Base-by-base conservation (phyloP, 2,329 filamentous ascomycete species). In the Exophiala sp. region DNA sequence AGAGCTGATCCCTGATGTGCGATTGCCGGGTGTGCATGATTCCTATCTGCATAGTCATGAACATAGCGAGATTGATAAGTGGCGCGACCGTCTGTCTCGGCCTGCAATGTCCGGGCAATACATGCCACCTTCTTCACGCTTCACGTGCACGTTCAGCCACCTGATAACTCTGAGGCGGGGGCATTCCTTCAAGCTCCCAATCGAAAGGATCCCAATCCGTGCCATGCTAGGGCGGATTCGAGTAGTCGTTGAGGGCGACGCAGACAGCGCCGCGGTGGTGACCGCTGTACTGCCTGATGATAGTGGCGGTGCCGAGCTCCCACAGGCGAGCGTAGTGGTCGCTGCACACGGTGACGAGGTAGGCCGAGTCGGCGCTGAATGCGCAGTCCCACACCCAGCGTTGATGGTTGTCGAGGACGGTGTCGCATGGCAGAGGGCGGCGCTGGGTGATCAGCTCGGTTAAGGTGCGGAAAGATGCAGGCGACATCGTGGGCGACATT, bases 331-430 rank as follows among this genome's bases (percentile, higher is more conserved):
- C 90, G 65, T 95, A 96, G 67, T 96, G 90, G 65, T 96, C 90
- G 35, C 85, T 91, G 66, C 88, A 95, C 3, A 90, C 89, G 0
- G 90, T 96, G 10, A 96, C 90, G 5, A 96, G 75, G 64, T 96
- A 96, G 0, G 90, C 90, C 27, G 85, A 90, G 66, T 96, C 90
- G 21, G 90, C 90, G 55, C 86, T 91, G 70, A 96, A 96, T 1
- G 90, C 90, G 63, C 90, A 96, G 67, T 96, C 90, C 90, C 90
- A 96, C 1, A 96, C 90, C 90, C 90, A 96, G 46, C 90, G 83
- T 70, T 96, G 90, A 69, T 96, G 90, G 47, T 86, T 88, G 18
- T 86, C 86, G 1, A 96, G 79, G 1, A 88, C 94, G 2, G 88
- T 89, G 68, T 95, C 87, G 16, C 95, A 79, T 8, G 84, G 85